Base-by-base conservation (phyloP, 139 green algal species). In the Ettlia oleoabundans region DNA sequence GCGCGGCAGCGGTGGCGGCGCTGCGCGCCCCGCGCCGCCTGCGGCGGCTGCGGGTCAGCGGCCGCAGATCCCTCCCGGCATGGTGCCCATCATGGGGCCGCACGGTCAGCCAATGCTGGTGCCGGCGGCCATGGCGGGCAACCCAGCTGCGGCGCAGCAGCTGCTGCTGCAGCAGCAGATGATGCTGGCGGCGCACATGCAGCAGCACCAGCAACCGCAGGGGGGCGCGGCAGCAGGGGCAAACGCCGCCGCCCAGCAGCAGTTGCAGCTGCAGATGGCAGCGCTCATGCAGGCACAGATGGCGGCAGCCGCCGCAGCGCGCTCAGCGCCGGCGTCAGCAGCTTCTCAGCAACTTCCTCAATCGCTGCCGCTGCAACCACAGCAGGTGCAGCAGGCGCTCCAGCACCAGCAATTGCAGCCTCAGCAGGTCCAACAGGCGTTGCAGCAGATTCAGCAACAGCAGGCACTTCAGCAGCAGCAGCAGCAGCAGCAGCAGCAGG, bases 71-170 rank as follows among this genome's bases (percentile, higher is more conserved):
- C 70, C 70, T 1, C n/a, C 28, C 0, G 70, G 71, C 32, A 66
- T 78, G 71, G 55, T 78, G 13, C 47, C 71, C 3, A 47, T 78
- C 2, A 66, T 78, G 71, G 71, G 71, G 4, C 71, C 71, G 26
- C 58, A 78, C 33, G 71, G 71, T n/a, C 69, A 76, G 32, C 71
- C 71, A 43, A 78, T 78, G 47, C 71, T 78, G 71, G 47, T 78
- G 51, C 51, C 71, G 19, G 71, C 47, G 15, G 47, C 47, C 2
- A 18, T 65, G 35, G 71, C 71, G 19, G 47, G 18, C 71, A 78
- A 66, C 47, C 71, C 71, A 5, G 71, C 51, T 43, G 32, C 32
- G 71, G 47, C 65, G 71, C 71, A 78, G 71, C 47, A 66, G 71
- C 52, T 78, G 33, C 55, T 78, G 47, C 42, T 77, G 70, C n/a